These are phyloP conservation scores for Veloporphyrellus conicus DNA, from an alignment of 1,284 basidiomycete species.

Conservation along the genomic window DNA sequence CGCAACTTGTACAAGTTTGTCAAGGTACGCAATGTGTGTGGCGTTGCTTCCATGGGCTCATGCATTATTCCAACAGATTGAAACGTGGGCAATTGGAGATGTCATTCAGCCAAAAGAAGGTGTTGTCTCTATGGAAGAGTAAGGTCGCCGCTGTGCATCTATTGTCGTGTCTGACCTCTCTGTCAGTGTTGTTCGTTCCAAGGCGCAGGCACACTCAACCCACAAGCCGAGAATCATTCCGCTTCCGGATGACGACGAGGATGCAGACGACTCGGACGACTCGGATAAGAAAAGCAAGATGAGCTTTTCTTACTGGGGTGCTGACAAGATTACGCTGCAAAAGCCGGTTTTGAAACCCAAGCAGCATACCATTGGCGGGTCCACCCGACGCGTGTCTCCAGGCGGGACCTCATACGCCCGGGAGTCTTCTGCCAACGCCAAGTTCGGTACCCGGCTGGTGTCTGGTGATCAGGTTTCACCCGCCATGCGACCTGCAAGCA, in stretches of 20 bases:
- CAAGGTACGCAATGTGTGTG: slow-evolving; percentile 47
- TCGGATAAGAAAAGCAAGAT: slow-evolving; percentile 85
- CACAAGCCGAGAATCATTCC: slow-evolving; percentile 66
- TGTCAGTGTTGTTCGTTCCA: slow-evolving; percentile 63
- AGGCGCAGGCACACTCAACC: slow-evolving; percentile 52
- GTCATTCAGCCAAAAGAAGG: slow-evolving; percentile 67
- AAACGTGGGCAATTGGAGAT: slow-evolving; percentile 83
- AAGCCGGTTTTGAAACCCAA: slow-evolving; percentile 62
- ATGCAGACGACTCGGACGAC: slow-evolving; percentile 69
- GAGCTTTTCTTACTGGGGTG: slow-evolving; percentile 88
- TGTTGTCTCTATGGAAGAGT: slow-evolving; percentile 83
- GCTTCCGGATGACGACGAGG: slow-evolving; percentile 60
- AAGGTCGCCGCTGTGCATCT: slow-evolving; percentile 35
- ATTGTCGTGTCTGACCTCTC: slow-evolving; percentile 10
- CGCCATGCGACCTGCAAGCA: slow-evolving; percentile 55
- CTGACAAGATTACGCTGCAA: slow-evolving; percentile 80
- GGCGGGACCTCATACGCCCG: slow-evolving; percentile 56
- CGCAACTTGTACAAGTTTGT: slow-evolving; percentile 86
- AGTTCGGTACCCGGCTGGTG: slow-evolving; percentile 73
- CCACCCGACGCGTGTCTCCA: slow-evolving; percentile 45
- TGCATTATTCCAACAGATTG: slow-evolving; percentile 51
- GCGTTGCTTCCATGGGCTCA: slow-evolving; percentile 8
- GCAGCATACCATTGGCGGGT: slow-evolving; percentile 34
- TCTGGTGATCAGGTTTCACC: slow-evolving; percentile 48
- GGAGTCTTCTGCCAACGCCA: slow-evolving; percentile 79